A percentile compares a stretch with the other conserved stretches of the same genome.
Conservation (phyloP, 2,329 filamentous ascomycete genomes). For the Cercospora beticola region DNA sequence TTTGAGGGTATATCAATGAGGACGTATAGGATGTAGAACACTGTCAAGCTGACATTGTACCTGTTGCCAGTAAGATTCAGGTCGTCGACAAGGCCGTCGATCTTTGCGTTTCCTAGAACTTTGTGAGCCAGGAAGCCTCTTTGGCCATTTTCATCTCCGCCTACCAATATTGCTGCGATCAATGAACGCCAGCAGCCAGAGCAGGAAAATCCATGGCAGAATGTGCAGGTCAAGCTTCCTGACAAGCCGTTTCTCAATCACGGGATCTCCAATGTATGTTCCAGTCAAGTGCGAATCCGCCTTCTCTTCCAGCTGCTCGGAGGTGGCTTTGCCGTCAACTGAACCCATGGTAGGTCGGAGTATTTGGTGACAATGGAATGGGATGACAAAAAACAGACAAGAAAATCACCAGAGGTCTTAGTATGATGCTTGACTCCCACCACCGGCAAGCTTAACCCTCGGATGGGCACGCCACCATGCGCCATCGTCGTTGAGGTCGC, state of each 20-base stretch:
- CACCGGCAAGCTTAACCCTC: neutral
- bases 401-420: neutral
- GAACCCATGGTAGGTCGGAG: neutral
- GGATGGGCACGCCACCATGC: neutral
- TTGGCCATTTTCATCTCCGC: neutral
- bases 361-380: neutral
- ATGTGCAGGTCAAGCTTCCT: conserved; percentile 46
- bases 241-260: conserved; percentile 35
- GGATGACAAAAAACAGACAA: neutral
- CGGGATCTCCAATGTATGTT: conserved; percentile 8
- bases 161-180: conserved; percentile 41
- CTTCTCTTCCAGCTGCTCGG: conserved; percentile 19
- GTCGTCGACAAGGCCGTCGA: conserved; percentile 44
- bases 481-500: neutral
- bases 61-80: conserved; percentile 42
- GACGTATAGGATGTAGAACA: conserved; percentile 50
- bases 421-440: neutral
- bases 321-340: conserved; percentile 11
- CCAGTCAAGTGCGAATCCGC: neutral
- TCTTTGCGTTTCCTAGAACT: conserved; percentile 45
- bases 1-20: conserved; percentile 45
- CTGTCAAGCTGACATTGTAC: conserved; percentile 46
- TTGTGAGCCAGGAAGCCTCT: neutral
- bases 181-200: conserved; percentile 52
- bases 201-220: conserved; percentile 48